Base-by-base conservation (phyloP, 768 basidiomycete species). In the Rhodocollybia butyracea region DNA sequence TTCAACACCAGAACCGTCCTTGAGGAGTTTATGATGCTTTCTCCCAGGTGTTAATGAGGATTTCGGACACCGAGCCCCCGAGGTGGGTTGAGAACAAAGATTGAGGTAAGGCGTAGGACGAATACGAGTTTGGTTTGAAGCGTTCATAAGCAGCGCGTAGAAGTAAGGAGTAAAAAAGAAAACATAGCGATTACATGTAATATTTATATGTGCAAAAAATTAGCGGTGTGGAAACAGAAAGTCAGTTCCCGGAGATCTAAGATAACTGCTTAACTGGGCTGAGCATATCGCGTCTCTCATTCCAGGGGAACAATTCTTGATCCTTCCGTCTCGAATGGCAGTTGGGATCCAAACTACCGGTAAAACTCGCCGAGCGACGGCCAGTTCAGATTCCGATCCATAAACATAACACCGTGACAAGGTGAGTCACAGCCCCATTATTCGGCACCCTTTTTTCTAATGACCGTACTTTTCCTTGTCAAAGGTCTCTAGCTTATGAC, bases 1-100 rank as follows among this genome's bases (percentile, higher is more conserved):
- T 61, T 91, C 89, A 36, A 79, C 77, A 64, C 89, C 89, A 62
- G 75, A 78, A 65, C 80, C 80, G 61, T 91, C 89, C 67, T 90
- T 91, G 70, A 92, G 76, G 59, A 91, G 85, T 69, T 91, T 92
- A 63, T 87, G 78, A 71, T 91, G 89, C 61, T 91, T 91, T 55
- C 89, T 79, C 67, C 87, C 85, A 19, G 89, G 89, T 1, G 88
- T 91, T 61, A 86, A 78, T 52, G 41, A n/a, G 40, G 45, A 55
- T 55, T 27, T 47, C 12, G 54, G 3, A n/a, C n/a, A n/a, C n/a
- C n/a, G n/a, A n/a, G n/a, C n/a, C n/a, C n/a, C n/a, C n/a, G n/a
- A n/a, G 17, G 51, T 40, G 13, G 51, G 19, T 10, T 38, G 36
- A 12, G 29, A 31, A 31, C 42, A 21, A 43, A 5, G 10, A 15